phyloP scores from a whole-genome alignment of 2,329 filamentous ascomycete species.

The Ophiosphaerella narmari region DNA sequence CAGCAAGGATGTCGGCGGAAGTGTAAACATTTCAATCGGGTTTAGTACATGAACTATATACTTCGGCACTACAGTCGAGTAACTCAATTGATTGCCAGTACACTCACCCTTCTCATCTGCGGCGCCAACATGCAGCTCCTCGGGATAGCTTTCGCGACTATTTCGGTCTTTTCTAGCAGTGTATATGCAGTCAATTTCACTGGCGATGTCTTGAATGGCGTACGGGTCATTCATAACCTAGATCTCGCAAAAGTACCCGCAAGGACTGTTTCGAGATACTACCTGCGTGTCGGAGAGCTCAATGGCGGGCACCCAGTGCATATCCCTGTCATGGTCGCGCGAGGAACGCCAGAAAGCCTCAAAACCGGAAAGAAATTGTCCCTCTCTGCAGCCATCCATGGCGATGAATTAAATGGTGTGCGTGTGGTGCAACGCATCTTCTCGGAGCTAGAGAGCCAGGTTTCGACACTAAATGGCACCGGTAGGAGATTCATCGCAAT shows the following conservation, averaged over 20 bases:
- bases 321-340: constrained; percentile 46
- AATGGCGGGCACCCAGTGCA: constrained; percentile 46
- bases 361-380: constrained; percentile 44
- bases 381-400: constrained; percentile 46
- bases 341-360: constrained; percentile 44
- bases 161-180: constrained; percentile 21
- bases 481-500: constrained; percentile 16
- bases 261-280: constrained; percentile 44
- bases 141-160: constrained; percentile 19
- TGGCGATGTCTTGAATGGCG: constrained; percentile 39
- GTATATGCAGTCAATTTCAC: constrained; percentile 33
- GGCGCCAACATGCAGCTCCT: constrained; percentile 31
- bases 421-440: constrained; percentile 45
- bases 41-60: no score
- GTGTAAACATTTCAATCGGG: no score
- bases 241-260: constrained; percentile 44
- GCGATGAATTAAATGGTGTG: constrained; percentile 47
- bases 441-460: constrained; percentile 32
- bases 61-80: no score
- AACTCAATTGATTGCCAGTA: no score
- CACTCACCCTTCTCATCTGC: no score
- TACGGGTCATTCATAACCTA: constrained; percentile 39
- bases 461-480: constrained; percentile 42
- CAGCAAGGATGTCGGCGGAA: no score
- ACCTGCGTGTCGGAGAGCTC: constrained; percentile 44